phyloP scores from a whole-genome alignment of 2,329 filamentous ascomycete genomes.

The Trichoderma pleuroti region DNA sequence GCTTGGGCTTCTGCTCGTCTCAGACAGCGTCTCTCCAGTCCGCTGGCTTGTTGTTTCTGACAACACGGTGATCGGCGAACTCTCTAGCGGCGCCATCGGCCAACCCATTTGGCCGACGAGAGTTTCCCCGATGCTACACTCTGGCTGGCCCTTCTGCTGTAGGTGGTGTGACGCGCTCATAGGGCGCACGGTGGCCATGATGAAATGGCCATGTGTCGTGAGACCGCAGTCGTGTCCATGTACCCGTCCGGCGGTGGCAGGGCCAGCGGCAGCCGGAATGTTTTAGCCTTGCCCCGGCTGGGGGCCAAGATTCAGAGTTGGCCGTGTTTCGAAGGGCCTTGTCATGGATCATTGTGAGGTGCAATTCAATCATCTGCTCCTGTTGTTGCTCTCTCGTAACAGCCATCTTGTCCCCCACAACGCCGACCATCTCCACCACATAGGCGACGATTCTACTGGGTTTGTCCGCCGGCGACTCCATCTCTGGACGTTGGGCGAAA shows the following conservation, averaged over 20 bases:
- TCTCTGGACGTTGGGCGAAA: conserved; percentile 12
- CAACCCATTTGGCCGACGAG: conserved; percentile 6
- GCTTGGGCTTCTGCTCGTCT: neutral
- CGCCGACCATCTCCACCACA: neutral
- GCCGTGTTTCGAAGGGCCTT: neutral
- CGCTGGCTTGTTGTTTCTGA: neutral
- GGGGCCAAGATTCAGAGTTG: neutral
- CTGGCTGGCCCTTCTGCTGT: neutral
- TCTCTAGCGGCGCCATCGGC: conserved; percentile 3
- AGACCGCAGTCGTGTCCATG: neutral
- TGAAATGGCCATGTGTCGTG: neutral
- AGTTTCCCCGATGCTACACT: conserved; percentile 5
- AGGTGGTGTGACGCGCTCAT: conserved; percentile 3
- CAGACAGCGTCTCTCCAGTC: neutral
- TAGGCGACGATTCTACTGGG: conserved; percentile 8
- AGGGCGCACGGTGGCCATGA: neutral
- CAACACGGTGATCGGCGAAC: neutral
- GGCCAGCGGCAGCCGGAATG: neutral
- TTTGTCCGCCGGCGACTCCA: conserved; percentile 1
- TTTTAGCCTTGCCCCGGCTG: neutral
- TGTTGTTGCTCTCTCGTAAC: neutral
- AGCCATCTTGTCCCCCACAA: neutral
- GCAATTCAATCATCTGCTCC: neutral
- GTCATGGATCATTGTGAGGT: neutral
- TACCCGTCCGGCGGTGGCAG: neutral